A percentile compares a stretch with the other conserved stretches of the same genome.
These are phyloP conservation scores for Eucalyptus brandiana DNA, from an alignment of 345 rosid genomes.

Conservation along the genomic window DNA sequence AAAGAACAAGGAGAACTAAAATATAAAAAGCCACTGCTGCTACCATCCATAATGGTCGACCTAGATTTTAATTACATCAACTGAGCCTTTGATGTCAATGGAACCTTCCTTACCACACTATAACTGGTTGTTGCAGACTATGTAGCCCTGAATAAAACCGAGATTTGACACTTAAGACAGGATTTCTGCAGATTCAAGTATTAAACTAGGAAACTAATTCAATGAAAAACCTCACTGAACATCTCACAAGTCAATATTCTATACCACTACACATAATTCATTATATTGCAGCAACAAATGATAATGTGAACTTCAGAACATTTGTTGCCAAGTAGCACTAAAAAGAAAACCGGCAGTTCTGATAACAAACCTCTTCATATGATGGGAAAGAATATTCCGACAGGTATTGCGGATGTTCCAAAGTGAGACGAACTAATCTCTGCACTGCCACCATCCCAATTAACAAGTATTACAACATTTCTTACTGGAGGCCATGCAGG, in stretches of 20 bases:
- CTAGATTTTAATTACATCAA: background rate
- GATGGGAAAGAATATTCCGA: slow-evolving; percentile 49
- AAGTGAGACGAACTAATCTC: slow-evolving; percentile 67
- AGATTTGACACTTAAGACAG: background rate
- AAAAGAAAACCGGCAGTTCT: background rate
- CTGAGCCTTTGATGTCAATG: background rate
- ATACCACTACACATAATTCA: background rate
- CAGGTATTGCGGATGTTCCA: slow-evolving; percentile 39
- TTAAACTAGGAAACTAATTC: background rate
- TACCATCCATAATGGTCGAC: background rate
- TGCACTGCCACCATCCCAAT: slow-evolving; percentile 42
- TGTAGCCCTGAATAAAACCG: background rate
- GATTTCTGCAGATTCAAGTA: background rate
- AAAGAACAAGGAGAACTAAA: background rate
- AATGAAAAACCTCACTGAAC: background rate
- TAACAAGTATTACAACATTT: slow-evolving; percentile 1
- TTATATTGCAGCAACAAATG: background rate
- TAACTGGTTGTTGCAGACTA: background rate
- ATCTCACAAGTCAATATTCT: background rate
- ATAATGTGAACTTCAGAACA: background rate
- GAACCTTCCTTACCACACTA: background rate
- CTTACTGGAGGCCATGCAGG: background rate
- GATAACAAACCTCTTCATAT: slow-evolving; percentile 37
- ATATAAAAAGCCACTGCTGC: background rate
- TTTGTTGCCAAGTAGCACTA: background rate